Evolutionary conservation across 2,329 filamentous ascomycete genomes (phyloP).

Genomic region (Teratosphaeria pseudoeucalypti): DNA sequence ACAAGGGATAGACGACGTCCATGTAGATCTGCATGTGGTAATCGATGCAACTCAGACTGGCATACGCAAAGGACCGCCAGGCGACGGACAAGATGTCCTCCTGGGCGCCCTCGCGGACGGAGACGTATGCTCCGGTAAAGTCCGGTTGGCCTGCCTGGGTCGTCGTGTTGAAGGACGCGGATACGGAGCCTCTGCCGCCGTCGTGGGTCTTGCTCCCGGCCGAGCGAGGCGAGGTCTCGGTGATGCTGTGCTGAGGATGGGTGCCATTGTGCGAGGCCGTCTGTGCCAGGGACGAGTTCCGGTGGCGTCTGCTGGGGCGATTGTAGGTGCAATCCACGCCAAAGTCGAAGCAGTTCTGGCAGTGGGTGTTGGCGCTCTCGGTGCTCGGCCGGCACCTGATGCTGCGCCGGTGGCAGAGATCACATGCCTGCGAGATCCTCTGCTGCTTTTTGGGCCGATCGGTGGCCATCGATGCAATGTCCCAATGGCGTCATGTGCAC

Average conservation of each 20-base stretch:
- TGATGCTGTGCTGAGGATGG: slow-evolving; percentile 10
- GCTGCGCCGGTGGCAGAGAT: slow-evolving; percentile 42
- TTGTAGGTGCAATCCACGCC: slow-evolving; percentile 40
- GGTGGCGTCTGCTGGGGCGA: slow-evolving; percentile 31
- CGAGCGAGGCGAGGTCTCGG: neutral
- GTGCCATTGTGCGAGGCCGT: slow-evolving; percentile 14
- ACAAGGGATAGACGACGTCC: slow-evolving; percentile 45
- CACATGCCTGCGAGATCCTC: slow-evolving; percentile 29
- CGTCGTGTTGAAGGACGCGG: neutral
- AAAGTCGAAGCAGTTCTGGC: slow-evolving; percentile 43
- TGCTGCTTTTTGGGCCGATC: slow-evolving; percentile 27
- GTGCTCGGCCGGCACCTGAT: slow-evolving; percentile 34
- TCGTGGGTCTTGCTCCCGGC: neutral
- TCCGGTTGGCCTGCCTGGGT: slow-evolving; percentile 4
- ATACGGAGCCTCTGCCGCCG: neutral
- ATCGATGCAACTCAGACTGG: slow-evolving; percentile 30
- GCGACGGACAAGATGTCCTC: slow-evolving; percentile 20
- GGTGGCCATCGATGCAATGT: neutral
- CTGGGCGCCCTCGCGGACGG: slow-evolving; percentile 15
- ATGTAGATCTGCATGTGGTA: slow-evolving; percentile 39
- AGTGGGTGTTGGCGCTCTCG: slow-evolving; percentile 27
- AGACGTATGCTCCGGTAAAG: slow-evolving; percentile 11
- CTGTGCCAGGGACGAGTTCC: slow-evolving; percentile 12
- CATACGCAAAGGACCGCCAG: slow-evolving; percentile 33
- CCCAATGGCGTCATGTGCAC: neutral